Evolutionary conservation across 176 grass and related monocot species (phyloP).

Genomic region (Musa beccarii): DNA sequence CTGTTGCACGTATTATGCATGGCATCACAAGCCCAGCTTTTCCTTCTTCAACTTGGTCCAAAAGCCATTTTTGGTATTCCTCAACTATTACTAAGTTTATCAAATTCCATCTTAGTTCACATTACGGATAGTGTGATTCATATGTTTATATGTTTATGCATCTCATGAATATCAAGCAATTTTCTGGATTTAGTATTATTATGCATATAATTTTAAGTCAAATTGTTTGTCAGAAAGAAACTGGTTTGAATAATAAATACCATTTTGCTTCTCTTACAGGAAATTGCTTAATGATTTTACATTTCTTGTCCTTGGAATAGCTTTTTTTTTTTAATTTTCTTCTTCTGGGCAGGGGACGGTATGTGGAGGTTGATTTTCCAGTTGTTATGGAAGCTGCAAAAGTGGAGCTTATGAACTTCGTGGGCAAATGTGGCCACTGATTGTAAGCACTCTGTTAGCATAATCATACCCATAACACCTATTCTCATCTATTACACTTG

Average conservation of each 20-base stretch:
- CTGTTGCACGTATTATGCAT: conserved; percentile 88
- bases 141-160: neutral
- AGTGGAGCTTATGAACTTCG: conserved; percentile 66
- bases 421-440: conserved; percentile 44
- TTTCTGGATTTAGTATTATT: neutral
- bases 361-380: conserved; percentile 75
- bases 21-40: conserved; percentile 75
- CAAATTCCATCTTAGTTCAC: neutral
- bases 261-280: neutral
- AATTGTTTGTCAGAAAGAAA: neutral
- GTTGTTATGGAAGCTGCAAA: conserved; percentile 87
- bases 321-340: neutral
- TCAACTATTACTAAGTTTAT: conserved; percentile 6
- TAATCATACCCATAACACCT: too few relatives aligned
- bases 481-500: too few relatives aligned
- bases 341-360: conserved; percentile 49
- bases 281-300: neutral
- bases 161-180: neutral
- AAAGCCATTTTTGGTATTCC: conserved; percentile 75
- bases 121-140: neutral
- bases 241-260: neutral
- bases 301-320: neutral
- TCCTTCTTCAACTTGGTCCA: conserved; percentile 66
- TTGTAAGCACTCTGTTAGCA: neutral
- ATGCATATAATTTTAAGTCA: neutral